phyloP scores from a whole-genome alignment of 1,284 basidiomycete species.

The Ceratobasidium sp. region DNA sequence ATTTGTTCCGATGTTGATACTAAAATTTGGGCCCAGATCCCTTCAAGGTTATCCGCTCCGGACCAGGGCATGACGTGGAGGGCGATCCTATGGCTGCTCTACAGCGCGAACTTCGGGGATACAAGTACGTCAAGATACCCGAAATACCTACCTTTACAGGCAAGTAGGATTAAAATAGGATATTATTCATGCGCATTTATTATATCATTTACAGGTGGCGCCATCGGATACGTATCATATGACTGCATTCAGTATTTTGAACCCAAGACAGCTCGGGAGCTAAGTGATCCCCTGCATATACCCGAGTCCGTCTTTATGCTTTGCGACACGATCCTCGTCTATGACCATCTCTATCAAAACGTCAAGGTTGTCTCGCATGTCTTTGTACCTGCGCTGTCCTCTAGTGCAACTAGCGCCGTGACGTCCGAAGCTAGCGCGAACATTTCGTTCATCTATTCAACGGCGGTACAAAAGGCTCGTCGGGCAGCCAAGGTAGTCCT shows the following conservation, averaged over 20 bases:
- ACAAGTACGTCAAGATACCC: slow-evolving; percentile 90
- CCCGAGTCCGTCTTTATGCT: slow-evolving; percentile 98
- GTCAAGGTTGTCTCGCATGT: slow-evolving; percentile 97
- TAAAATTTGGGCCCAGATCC: slow-evolving; percentile 68
- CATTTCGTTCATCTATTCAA: slow-evolving; percentile 81
- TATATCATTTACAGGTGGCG: slow-evolving; percentile 71
- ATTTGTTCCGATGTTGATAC: slow-evolving; percentile 8
- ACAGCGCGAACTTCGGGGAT: slow-evolving; percentile 85
- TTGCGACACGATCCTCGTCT: slow-evolving; percentile 91
- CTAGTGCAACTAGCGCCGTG: slow-evolving; percentile 45
- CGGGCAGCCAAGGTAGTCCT: slow-evolving; percentile 73
- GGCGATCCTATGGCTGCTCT: slow-evolving; percentile 90
- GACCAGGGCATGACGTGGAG: slow-evolving; percentile 78
- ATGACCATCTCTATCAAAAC: slow-evolving; percentile 96
- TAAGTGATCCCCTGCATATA: slow-evolving; percentile 79
- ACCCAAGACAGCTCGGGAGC: slow-evolving; percentile 80
- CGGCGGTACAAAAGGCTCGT: slow-evolving; percentile 79
- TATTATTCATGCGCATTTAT: background rate
- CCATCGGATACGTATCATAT: slow-evolving; percentile 97
- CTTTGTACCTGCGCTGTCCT: slow-evolving; percentile 72
- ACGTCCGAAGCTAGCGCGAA: slow-evolving; percentile 58
- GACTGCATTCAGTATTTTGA: slow-evolving; percentile 98
- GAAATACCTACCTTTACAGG: slow-evolving; percentile 92
- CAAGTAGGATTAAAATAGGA: slow-evolving; percentile 43
- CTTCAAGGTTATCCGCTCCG: slow-evolving; percentile 89